Conservation (phyloP, 441 rosid species). For the Biscutella auriculata region DNA sequence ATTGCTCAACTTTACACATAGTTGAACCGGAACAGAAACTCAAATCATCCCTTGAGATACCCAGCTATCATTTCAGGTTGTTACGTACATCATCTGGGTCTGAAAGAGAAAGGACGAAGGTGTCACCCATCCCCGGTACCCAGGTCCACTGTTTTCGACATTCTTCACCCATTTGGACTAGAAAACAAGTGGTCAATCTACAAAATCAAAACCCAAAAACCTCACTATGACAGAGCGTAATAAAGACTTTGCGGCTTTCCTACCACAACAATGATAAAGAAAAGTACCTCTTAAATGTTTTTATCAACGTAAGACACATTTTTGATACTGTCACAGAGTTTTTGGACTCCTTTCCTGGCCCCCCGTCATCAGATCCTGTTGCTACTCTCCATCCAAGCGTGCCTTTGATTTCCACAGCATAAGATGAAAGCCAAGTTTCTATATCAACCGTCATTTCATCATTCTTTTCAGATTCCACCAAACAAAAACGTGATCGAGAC, state of each 20-base stretch:
- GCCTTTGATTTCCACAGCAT: conserved; percentile 55
- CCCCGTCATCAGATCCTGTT: conserved; percentile 93
- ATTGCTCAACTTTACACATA: conserved; percentile 13
- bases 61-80: conserved; percentile 12
- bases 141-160: conserved; percentile 79
- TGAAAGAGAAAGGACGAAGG: conserved; percentile 75
- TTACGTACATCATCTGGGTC: conserved; percentile 86
- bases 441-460: conserved; percentile 51
- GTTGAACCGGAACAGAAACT: conserved; percentile 5
- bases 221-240: neutral
- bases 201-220: conserved; percentile 20
- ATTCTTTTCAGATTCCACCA: conserved; percentile 69
- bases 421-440: conserved; percentile 67
- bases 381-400: conserved; percentile 93
- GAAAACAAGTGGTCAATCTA: conserved; percentile 77
- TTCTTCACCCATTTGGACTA: conserved; percentile 62
- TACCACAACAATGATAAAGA: conserved; percentile 3
- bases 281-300: conserved; percentile 69
- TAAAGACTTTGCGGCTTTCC: neutral
- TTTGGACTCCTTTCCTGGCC: conserved; percentile 62
- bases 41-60: conserved; percentile 15
- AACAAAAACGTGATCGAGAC: conserved; percentile 76
- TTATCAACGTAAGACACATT: conserved; percentile 60
- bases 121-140: conserved; percentile 89
- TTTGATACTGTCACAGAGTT: conserved; percentile 70